Conservation (phyloP, 345 rosid species). For the Eucalyptus tenuipes region DNA sequence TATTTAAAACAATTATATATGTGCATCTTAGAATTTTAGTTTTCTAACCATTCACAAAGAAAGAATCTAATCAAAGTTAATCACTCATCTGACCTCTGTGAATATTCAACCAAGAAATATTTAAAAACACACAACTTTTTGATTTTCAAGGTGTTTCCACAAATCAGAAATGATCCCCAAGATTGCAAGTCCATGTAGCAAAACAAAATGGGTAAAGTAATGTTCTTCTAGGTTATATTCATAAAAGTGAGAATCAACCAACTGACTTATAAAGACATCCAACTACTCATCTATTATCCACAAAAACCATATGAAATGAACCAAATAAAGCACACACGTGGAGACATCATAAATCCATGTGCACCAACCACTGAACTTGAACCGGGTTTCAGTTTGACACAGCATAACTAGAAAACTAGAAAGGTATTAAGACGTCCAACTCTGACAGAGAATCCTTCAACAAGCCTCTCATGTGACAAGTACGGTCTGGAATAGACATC, state of each 20-base stretch:
- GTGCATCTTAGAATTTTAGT: background rate
- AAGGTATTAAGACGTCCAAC: background rate
- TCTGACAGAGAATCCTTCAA: background rate
- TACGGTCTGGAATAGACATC: background rate
- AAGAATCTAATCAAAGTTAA: background rate
- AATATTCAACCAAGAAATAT: background rate
- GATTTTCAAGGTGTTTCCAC: background rate
- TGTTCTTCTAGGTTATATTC: background rate
- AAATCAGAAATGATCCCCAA: background rate
- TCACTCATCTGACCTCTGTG: background rate
- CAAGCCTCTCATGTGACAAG: background rate
- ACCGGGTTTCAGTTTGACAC: background rate
- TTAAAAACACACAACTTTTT: background rate
- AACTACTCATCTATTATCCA: background rate
- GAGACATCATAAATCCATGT: background rate
- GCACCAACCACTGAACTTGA: background rate
- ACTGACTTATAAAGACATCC: background rate
- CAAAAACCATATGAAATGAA: background rate
- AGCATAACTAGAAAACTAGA: background rate
- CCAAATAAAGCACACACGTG: background rate
- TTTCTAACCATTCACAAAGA: background rate
- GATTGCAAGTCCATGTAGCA: background rate
- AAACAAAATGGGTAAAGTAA: background rate
- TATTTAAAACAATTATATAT: background rate
- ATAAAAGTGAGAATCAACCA: background rate